phyloP scores from a whole-genome alignment of 2,329 filamentous ascomycete species.

The Ilyonectria sp. region DNA sequence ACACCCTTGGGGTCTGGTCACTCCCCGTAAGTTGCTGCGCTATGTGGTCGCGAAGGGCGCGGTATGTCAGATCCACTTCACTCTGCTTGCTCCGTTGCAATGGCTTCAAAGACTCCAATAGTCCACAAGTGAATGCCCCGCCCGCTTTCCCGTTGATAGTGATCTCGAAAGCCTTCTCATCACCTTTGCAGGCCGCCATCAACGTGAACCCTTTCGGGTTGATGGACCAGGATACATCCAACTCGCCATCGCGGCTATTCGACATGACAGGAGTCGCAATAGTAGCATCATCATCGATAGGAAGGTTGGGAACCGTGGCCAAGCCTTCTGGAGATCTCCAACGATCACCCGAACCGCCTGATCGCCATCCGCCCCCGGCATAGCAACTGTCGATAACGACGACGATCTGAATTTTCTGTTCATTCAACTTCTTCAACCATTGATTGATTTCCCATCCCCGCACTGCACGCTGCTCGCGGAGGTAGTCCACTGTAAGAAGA shows the following conservation, averaged over 20 bases:
- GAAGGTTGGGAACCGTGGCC: neutral
- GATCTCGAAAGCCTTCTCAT: neutral
- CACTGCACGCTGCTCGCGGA: neutral
- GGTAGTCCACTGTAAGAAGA: neutral
- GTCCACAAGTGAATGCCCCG: slow-evolving; percentile 18
- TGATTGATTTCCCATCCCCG: neutral
- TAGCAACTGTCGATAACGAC: neutral
- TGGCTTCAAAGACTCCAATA: neutral
- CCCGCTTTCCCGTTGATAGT: neutral
- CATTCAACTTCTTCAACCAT: neutral
- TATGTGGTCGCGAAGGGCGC: neutral
- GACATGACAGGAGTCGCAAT: neutral
- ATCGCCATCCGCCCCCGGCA: neutral
- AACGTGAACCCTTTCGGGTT: neutral
- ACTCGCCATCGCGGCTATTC: neutral
- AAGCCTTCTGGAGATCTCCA: neutral
- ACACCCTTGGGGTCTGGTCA: neutral
- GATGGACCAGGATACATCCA: neutral
- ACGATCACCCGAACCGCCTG: too few relatives aligned
- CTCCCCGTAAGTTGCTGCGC: neutral
- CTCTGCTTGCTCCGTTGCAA: neutral
- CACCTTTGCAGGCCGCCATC: neutral
- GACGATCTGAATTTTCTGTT: neutral
- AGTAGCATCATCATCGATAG: neutral
- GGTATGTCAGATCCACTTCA: neutral